phyloP scores from a whole-genome alignment of 331 rosid genomes.

The Quercus phellos region DNA sequence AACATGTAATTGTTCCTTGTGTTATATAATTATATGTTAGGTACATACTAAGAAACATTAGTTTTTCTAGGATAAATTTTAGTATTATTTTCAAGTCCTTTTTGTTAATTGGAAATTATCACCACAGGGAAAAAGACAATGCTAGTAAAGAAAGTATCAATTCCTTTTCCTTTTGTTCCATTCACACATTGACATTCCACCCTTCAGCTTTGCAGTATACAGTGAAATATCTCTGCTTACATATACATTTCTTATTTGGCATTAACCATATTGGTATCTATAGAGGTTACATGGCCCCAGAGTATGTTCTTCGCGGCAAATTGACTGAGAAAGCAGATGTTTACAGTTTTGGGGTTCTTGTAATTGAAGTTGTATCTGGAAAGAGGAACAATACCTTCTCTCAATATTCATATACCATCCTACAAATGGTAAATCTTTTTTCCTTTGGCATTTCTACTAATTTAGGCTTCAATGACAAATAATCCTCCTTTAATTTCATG shows the following conservation, averaged over 20 bases:
- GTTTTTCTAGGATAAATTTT: neutral
- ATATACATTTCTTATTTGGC: neutral
- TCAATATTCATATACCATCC: no score
- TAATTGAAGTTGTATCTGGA: slow-evolving; percentile 40
- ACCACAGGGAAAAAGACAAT: neutral
- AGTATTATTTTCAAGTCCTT: neutral
- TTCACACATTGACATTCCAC: neutral
- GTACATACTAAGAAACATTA: neutral
- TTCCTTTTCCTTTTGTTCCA: neutral
- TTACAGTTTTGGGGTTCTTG: slow-evolving; percentile 64
- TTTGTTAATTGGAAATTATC: no score
- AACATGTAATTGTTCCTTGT: neutral
- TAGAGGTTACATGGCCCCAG: slow-evolving; percentile 87
- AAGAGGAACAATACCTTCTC: no score
- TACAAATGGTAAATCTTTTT: no score
- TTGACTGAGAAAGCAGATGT: slow-evolving; percentile 67
- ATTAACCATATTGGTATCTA: neutral
- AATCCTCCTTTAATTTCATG: no score
- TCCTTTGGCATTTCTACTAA: no score
- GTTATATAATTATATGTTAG: neutral
- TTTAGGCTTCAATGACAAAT: no score
- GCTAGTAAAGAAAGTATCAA: neutral
- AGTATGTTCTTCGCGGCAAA: slow-evolving; percentile 55
- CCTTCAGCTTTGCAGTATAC: neutral
- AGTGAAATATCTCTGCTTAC: neutral